Base-by-base conservation (phyloP, 257 asterid genomes). In the Misopates orontium region DNA sequence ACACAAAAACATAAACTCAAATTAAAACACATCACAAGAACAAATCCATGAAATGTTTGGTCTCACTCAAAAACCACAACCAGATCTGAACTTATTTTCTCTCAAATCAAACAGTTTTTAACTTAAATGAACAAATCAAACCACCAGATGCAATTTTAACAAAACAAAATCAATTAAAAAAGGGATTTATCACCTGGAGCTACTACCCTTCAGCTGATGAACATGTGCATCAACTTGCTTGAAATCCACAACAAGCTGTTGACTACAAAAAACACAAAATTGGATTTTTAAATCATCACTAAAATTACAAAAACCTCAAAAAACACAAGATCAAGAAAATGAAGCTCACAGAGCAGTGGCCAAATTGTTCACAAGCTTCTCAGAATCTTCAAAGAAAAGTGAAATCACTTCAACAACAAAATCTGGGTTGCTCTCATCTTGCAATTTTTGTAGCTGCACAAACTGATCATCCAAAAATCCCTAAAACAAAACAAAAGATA, bases 361-460 rank as follows among this genome's bases (percentile, higher is more conserved):
- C 65, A 87, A 77, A 73, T 87, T 79, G 62, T 81, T 81, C 32
- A 87, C 45, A 70, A 87, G 83, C 61, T 82, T 87, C 82, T 87
- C 95, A 23, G 90, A 87, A 73, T 84, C 95, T 56, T 79, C 86
- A 65, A 87, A 87, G 86, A 80, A 87, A 40, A 87, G 85, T 12
- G 95, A 75, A 54, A 87, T 79, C 12, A 87, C 95, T 75, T 87
- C 92, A 63, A 79, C 72, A 23, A 85, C 92, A 66, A 87, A 87
- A 66, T 85, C 85, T 4, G 95, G 95, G 70, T 79, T 87, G 81
- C 85, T 81, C 74, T 87, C 89, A 75, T 85, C 95, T 81, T 85
- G 89, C 73, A 87, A 75, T 53, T 84, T 79, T 75, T 81, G 92
- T 5, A 87, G 78, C 84, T 87, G 92, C 21, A 70, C 39, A 66